A percentile compares a stretch with the other conserved stretches of the same genome.
Conservation (phyloP, 1,284 basidiomycete species). For the Fistulinella cinereoalba region DNA sequence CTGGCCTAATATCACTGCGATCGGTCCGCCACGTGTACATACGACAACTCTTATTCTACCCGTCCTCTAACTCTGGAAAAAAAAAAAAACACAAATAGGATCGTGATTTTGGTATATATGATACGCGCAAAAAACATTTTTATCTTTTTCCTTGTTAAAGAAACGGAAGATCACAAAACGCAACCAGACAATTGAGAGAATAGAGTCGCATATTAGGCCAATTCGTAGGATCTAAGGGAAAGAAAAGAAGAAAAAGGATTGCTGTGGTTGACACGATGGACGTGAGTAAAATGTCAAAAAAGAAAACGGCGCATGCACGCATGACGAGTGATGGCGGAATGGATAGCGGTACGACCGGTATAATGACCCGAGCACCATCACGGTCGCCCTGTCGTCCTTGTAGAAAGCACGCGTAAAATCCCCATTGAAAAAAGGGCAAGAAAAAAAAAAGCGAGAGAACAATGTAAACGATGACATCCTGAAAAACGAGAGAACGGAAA, state of each 20-base stretch:
- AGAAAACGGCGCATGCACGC: background rate
- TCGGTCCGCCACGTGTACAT: too few relatives aligned
- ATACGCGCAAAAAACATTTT: background rate
- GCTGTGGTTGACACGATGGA: background rate
- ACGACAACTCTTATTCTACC: too few relatives aligned
- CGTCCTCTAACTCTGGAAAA: too few relatives aligned
- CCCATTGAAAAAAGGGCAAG: too few relatives aligned
- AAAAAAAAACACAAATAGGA: too few relatives aligned
- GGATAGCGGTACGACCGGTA: background rate
- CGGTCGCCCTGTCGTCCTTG: slow-evolving; percentile 28
- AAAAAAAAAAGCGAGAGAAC: background rate
- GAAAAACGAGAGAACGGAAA: slow-evolving; percentile 1
- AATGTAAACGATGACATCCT: slow-evolving; percentile 5
- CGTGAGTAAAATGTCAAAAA: background rate
- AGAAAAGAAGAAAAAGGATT: slow-evolving; percentile 11
- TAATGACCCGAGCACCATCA: too few relatives aligned
- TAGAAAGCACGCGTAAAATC: slow-evolving; percentile 5
- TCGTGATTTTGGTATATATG: too few relatives aligned
- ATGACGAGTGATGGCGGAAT: background rate
- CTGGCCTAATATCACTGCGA: too few relatives aligned
- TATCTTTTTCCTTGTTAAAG: background rate
- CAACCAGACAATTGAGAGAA: background rate
- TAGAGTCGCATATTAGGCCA: slow-evolving; percentile 28
- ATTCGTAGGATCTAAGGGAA: slow-evolving; percentile 16
- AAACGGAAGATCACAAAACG: background rate